Evolutionary conservation across 2,329 filamentous ascomycete genomes (phyloP).

Genomic region (Reticulascus tulasneorum): DNA sequence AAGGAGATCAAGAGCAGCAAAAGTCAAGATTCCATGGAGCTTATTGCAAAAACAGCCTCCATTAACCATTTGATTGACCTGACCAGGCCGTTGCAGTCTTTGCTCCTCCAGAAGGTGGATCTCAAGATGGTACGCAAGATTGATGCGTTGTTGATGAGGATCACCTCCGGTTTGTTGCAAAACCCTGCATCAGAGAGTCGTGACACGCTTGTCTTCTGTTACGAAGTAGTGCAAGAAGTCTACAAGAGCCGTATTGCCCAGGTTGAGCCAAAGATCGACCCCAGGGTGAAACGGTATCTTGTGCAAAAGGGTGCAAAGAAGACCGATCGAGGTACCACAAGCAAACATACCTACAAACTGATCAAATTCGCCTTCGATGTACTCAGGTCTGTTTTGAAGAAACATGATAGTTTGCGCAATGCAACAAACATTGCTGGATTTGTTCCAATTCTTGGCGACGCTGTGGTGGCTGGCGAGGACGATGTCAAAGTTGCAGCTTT

Average conservation of each 20-base stretch:
- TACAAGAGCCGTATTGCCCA: slow-evolving; percentile 61
- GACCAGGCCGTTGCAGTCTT: slow-evolving; percentile 70
- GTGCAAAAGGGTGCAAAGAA: slow-evolving; percentile 77
- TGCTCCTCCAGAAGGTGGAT: slow-evolving; percentile 81
- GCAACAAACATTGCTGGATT: slow-evolving; percentile 79
- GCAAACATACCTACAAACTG: slow-evolving; percentile 82
- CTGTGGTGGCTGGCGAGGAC: slow-evolving; percentile 78
- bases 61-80: slow-evolving; percentile 70
- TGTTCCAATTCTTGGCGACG: slow-evolving; percentile 83
- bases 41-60: slow-evolving; percentile 79
- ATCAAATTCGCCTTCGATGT: slow-evolving; percentile 85
- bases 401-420: slow-evolving; percentile 77
- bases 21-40: slow-evolving; percentile 95
- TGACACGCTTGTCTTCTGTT: slow-evolving; percentile 89
- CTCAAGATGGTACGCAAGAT: slow-evolving; percentile 82
- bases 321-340: slow-evolving; percentile 66
- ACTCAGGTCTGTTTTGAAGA: slow-evolving; percentile 78
- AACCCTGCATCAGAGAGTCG: slow-evolving; percentile 75
- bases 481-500: slow-evolving; percentile 89
- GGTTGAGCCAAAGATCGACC: slow-evolving; percentile 53
- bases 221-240: slow-evolving; percentile 85
- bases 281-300: slow-evolving; percentile 67
- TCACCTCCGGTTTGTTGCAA: slow-evolving; percentile 76
- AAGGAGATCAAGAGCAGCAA: slow-evolving; percentile 98
- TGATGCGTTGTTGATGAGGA: slow-evolving; percentile 79